These are phyloP conservation scores for Saccharomyces pastorianus DNA, from an alignment of 1,139 yeast genomes.

Conservation along the genomic window DNA sequence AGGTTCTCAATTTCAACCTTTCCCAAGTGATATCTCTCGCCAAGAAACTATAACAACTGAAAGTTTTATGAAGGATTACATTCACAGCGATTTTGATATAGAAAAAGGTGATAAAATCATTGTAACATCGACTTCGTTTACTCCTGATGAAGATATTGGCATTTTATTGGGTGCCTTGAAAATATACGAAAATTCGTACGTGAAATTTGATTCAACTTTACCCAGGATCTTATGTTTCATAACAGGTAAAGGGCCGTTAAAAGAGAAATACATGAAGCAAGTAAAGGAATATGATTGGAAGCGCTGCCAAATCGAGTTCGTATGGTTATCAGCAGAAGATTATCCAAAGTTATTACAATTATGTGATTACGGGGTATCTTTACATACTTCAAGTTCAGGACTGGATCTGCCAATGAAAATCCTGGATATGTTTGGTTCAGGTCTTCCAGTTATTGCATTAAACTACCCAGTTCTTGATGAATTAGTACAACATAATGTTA, in stretches of 20 bases:
- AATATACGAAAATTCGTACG: slow-evolving; percentile 41
- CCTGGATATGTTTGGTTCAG: slow-evolving; percentile 93
- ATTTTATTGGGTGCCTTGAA: slow-evolving; percentile 62
- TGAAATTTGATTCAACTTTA: slow-evolving; percentile 23
- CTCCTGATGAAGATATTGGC: slow-evolving; percentile 87
- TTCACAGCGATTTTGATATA: slow-evolving; percentile 32
- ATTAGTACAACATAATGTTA: slow-evolving; percentile 42
- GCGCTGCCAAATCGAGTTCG: slow-evolving; percentile 49
- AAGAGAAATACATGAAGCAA: slow-evolving; percentile 39
- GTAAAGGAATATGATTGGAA: slow-evolving; percentile 40
- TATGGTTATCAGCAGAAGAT: slow-evolving; percentile 74
- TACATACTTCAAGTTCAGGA: slow-evolving; percentile 89
- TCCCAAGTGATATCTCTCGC: slow-evolving; percentile 27
- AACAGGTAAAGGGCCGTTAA: slow-evolving; percentile 93
- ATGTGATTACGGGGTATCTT: slow-evolving; percentile 83
- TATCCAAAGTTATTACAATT: slow-evolving; percentile 68
- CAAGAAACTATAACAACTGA: slow-evolving; percentile 24
- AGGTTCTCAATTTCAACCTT: slow-evolving; percentile 56
- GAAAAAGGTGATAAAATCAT: slow-evolving; percentile 48
- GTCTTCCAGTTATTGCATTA: slow-evolving; percentile 80
- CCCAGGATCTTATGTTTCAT: slow-evolving; percentile 60
- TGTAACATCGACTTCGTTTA: slow-evolving; percentile 85
- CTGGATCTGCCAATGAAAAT: slow-evolving; percentile 96
- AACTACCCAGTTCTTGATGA: slow-evolving; percentile 66
- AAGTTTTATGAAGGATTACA: slow-evolving; percentile 32